Percentiles rank a stretch among this genome's conserved stretches.
Evolutionary conservation across 1,139 yeast species (phyloP).

Genomic region (Taiozyma onychis): DNA sequence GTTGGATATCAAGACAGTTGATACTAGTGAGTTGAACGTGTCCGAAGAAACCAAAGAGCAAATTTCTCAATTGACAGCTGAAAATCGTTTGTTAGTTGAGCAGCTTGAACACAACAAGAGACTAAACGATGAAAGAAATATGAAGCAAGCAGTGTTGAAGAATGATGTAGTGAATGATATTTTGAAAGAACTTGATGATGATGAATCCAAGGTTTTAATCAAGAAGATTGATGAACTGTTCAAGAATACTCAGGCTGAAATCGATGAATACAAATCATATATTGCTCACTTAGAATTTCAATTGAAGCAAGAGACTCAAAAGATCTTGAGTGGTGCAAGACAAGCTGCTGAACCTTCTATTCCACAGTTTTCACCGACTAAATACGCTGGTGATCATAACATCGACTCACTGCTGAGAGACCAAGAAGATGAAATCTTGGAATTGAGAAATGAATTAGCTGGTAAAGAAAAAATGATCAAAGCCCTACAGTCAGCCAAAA

Average conservation of each 20-base stretch:
- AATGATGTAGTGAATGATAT: slow-evolving; percentile 52
- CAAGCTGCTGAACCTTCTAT: background rate
- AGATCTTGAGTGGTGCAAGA: background rate
- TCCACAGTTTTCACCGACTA: slow-evolving; percentile 8
- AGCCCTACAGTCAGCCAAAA: slow-evolving; percentile 59
- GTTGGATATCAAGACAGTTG: slow-evolving; percentile 5
- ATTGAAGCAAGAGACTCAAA: slow-evolving; percentile 26
- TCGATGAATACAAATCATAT: slow-evolving; percentile 60
- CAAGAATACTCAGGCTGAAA: slow-evolving; percentile 31
- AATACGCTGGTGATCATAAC: slow-evolving; percentile 8
- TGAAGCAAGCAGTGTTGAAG: slow-evolving; percentile 48
- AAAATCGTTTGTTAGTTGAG: slow-evolving; percentile 55
- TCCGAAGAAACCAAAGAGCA: slow-evolving; percentile 23
- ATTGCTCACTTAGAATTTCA: slow-evolving; percentile 57
- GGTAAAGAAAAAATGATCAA: slow-evolving; percentile 75
- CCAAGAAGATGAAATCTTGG: slow-evolving; percentile 65
- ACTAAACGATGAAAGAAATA: slow-evolving; percentile 50
- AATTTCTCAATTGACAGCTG: slow-evolving; percentile 49
- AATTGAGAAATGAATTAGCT: slow-evolving; percentile 53
- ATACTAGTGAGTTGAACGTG: slow-evolving; percentile 1
- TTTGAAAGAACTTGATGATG: slow-evolving; percentile 10
- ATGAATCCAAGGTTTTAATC: slow-evolving; percentile 14
- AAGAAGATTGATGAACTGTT: slow-evolving; percentile 27
- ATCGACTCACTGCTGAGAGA: slow-evolving; percentile 39
- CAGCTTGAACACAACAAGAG: slow-evolving; percentile 65